Evolutionary conservation across 2,329 filamentous ascomycete genomes (phyloP).

Genomic region (Pseudogymnoascus sp.): DNA sequence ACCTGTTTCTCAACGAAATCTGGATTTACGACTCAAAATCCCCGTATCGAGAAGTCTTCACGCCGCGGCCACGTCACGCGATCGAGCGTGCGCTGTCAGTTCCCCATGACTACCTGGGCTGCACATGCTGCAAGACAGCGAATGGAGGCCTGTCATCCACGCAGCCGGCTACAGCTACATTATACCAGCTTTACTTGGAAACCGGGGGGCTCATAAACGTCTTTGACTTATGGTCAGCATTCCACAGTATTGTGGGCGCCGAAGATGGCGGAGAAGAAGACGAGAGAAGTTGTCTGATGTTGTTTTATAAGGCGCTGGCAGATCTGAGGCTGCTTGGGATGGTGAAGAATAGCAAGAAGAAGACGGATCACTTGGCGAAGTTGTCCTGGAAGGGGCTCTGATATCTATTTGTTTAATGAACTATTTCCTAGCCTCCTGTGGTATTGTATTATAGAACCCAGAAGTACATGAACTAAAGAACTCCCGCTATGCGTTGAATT

Average conservation of each 20-base stretch:
- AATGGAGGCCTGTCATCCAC: conserved; percentile 48
- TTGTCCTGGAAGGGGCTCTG: conserved; percentile 69
- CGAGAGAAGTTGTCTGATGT: conserved; percentile 55
- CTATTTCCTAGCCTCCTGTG: neutral
- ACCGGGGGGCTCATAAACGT: conserved; percentile 71
- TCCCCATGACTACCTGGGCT: conserved; percentile 72
- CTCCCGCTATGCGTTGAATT: neutral
- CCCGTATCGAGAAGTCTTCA: conserved; percentile 67
- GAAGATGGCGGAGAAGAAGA: conserved; percentile 33
- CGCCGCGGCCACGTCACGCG: conserved; percentile 62
- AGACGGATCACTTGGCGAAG: conserved; percentile 86
- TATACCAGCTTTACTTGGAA: conserved; percentile 75
- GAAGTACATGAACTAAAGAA: neutral
- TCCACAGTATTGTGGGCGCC: conserved; percentile 50
- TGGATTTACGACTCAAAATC: conserved; percentile 68
- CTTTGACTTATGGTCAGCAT: conserved; percentile 73
- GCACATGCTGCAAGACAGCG: conserved; percentile 55
- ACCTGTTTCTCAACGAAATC: conserved; percentile 59
- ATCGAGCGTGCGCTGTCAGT: conserved; percentile 64
- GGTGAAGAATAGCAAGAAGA: conserved; percentile 83
- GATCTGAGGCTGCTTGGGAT: conserved; percentile 82
- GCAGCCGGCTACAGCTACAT: conserved; percentile 62
- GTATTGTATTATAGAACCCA: neutral
- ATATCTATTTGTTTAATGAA: conserved; percentile 16
- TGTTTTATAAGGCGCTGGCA: conserved; percentile 80